These are phyloP conservation scores for Yarrowia hollandica DNA, from an alignment of 805 yeast genomes.

Conservation along the genomic window DNA sequence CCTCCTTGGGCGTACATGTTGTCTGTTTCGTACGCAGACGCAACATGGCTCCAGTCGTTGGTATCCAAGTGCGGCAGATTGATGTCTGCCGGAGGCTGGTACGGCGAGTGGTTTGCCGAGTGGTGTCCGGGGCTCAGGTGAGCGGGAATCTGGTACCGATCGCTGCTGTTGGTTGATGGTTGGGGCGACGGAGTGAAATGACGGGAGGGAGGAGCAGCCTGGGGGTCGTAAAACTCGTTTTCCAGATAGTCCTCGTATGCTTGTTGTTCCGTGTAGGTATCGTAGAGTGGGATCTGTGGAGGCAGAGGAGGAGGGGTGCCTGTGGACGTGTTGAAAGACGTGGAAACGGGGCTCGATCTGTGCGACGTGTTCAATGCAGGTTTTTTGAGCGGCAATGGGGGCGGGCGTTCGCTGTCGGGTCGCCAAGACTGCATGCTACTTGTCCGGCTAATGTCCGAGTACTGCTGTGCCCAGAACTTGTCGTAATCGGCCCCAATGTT, in stretches of 20 bases:
- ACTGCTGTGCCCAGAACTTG: conserved; percentile 12
- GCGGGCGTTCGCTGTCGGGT: conserved; percentile 4
- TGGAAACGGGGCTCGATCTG: conserved; percentile 2
- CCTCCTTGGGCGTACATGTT: background rate
- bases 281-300: conserved; percentile 8
- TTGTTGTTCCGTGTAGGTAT: background rate
- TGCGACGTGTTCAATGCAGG: conserved; percentile 22
- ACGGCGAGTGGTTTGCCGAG: too few relatives aligned
- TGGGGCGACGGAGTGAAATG: background rate
- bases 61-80: conserved; percentile 7
- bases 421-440: conserved; percentile 18
- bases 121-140: conserved; percentile 1
- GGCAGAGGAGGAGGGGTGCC: conserved; percentile 16
- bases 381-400: conserved; percentile 16
- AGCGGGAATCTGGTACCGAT: conserved; percentile 5
- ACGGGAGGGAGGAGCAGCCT: background rate
- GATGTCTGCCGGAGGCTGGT: background rate
- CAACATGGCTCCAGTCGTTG: conserved; percentile 14
- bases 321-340: too few relatives aligned
- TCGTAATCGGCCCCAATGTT: background rate
- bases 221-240: background rate
- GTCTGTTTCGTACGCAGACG: conserved; percentile 9
- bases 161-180: background rate
- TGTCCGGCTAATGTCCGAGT: conserved; percentile 1
- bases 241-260: conserved; percentile 14